phyloP scores from a whole-genome alignment of 1,284 basidiomycete species.

The Cutaneotrichosporon dermatis region DNA sequence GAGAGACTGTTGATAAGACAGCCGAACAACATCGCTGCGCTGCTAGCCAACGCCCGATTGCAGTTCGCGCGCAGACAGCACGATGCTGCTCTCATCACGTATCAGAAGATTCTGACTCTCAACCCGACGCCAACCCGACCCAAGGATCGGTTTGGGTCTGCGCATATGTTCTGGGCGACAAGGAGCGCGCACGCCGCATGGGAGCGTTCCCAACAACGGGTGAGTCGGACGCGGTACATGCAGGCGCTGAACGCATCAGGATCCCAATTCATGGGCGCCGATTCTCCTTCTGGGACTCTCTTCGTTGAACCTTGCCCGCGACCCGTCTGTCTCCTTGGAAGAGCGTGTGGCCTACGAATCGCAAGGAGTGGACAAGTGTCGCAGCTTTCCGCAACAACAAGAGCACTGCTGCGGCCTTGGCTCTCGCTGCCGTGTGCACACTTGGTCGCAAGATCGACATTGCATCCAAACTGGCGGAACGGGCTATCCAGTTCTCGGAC shows the following conservation, averaged over 20 bases:
- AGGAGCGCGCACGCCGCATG: conserved; percentile 76
- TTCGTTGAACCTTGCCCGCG: conserved; percentile 71
- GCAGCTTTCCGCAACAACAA: conserved; percentile 43
- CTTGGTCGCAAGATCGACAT: conserved; percentile 46
- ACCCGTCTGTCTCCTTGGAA: conserved; percentile 53
- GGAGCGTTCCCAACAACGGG: conserved; percentile 76
- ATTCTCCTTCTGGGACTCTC: conserved; percentile 76
- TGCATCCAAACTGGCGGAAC: conserved; percentile 85
- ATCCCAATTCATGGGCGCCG: conserved; percentile 69
- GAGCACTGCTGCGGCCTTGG: conserved; percentile 35
- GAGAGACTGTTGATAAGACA: conserved; percentile 69
- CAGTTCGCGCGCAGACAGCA: conserved; percentile 72
- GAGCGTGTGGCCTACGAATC: conserved; percentile 34
- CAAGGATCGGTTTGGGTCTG: conserved; percentile 92
- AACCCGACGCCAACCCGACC: conserved; percentile 76
- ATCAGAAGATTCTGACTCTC: conserved; percentile 74
- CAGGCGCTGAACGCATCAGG: conserved; percentile 51
- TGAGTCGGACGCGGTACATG: conserved; percentile 48
- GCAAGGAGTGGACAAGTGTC: conserved; percentile 36
- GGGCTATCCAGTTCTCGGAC: conserved; percentile 86
- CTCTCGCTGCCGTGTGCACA: conserved; percentile 32
- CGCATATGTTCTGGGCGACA: conserved; percentile 78
- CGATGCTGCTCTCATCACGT: conserved; percentile 70
- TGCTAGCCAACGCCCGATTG: conserved; percentile 63
- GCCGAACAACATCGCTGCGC: conserved; percentile 64